Evolutionary conservation across 176 grass and related monocot genomes (phyloP).

Genomic region (Zea luxurians): DNA sequence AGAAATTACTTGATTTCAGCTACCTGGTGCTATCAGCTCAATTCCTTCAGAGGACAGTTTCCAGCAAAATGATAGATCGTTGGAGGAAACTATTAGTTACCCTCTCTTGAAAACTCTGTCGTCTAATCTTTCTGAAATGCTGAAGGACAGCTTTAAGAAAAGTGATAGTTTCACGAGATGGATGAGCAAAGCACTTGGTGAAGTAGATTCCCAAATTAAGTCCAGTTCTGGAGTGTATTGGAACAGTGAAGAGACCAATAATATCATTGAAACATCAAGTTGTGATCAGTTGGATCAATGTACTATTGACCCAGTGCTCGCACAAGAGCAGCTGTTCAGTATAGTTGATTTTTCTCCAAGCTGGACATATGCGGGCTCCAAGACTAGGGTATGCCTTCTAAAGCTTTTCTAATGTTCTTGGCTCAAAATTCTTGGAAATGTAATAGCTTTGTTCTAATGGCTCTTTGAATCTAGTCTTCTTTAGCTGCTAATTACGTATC

Average conservation of each 20-base stretch:
- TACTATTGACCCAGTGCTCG: constrained; percentile 65
- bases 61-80: constrained; percentile 38
- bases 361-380: constrained; percentile 65
- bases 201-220: constrained; percentile 69
- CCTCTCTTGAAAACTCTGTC: constrained; percentile 50
- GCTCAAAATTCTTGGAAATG: constrained; percentile 12
- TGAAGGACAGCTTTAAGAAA: constrained; percentile 62
- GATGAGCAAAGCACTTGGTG: constrained; percentile 82
- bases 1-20: constrained; percentile 50
- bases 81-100: constrained; percentile 43
- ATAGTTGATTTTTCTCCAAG: constrained; percentile 78
- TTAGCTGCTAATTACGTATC: constrained; percentile 33
- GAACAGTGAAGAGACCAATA: constrained; percentile 69
- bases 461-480: constrained; percentile 18
- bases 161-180: constrained; percentile 96
- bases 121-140: constrained; percentile 57
- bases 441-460: constrained; percentile 3
- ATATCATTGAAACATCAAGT: constrained; percentile 64
- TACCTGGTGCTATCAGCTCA: constrained; percentile 39
- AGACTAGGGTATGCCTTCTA: constrained; percentile 62
- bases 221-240: constrained; percentile 67
- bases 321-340: constrained; percentile 83
- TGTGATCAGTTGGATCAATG: constrained; percentile 67
- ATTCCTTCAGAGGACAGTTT: constrained; percentile 43
- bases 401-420: constrained; percentile 17